Evolutionary conservation across 495 filamentous ascomycete species (phyloP).

Genomic region (Xylaria venustula): DNA sequence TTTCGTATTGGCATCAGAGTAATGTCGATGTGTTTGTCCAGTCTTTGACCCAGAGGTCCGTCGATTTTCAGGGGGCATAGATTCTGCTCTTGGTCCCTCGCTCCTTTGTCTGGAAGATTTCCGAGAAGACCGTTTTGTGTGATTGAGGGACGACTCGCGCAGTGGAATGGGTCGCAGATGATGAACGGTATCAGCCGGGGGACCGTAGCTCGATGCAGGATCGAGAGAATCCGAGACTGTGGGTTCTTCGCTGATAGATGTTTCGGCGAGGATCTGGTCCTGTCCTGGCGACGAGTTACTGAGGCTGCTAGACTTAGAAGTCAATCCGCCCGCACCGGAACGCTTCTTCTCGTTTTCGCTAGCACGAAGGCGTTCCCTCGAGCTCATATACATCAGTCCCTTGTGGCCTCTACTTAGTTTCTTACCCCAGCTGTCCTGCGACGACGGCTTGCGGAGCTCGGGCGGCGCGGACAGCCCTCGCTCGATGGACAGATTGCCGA

Average conservation of each 20-base stretch:
- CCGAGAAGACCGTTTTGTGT: slow-evolving; percentile 39
- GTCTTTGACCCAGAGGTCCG: slow-evolving; percentile 25
- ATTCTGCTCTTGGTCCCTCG: slow-evolving; percentile 29
- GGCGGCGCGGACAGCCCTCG: slow-evolving; percentile 41
- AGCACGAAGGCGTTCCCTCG: slow-evolving; percentile 54
- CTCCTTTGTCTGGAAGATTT: slow-evolving; percentile 36
- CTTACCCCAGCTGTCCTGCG: slow-evolving; percentile 53
- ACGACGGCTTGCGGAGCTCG: slow-evolving; percentile 46
- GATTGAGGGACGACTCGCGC: slow-evolving; percentile 66
- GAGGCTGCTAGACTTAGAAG: slow-evolving; percentile 29
- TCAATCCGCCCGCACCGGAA: slow-evolving; percentile 36
- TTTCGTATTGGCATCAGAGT: slow-evolving; percentile 18
- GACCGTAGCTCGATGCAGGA: slow-evolving; percentile 16
- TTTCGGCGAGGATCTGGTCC: slow-evolving; percentile 51
- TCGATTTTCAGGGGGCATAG: slow-evolving; percentile 29
- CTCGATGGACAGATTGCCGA: slow-evolving; percentile 59
- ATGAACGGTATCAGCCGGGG: slow-evolving; percentile 16
- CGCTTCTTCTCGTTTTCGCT: slow-evolving; percentile 54
- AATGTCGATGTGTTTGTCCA: slow-evolving; percentile 21
- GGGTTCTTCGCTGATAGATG: slow-evolving; percentile 52
- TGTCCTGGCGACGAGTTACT: slow-evolving; percentile 34
- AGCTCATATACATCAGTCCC: slow-evolving; percentile 61
- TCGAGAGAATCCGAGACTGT: slow-evolving; percentile 19
- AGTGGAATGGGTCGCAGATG: slow-evolving; percentile 56
- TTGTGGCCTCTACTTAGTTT: slow-evolving; percentile 50